phyloP scores from a whole-genome alignment of 1,284 basidiomycete species.

The Ceratobasidium sp. region DNA sequence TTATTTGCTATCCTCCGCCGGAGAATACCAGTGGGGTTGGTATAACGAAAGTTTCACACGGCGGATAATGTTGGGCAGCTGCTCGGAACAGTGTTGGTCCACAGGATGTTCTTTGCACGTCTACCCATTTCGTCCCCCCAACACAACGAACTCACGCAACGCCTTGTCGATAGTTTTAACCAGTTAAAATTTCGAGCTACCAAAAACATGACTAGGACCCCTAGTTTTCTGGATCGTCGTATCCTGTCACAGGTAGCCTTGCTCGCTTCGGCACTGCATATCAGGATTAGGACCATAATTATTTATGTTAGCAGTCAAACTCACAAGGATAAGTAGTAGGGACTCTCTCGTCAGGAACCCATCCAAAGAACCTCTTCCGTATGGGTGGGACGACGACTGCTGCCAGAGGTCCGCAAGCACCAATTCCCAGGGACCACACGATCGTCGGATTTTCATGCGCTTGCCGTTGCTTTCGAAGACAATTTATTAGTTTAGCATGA shows the following conservation, averaged over 20 bases:
- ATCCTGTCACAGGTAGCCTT: constrained; percentile 38
- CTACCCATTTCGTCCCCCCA: neutral
- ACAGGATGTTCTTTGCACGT: neutral
- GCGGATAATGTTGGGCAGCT: too few species aligned
- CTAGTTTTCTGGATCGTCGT: constrained; percentile 38
- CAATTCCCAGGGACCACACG: constrained; percentile 85
- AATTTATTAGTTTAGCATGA: neutral
- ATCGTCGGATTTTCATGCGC: constrained; percentile 93
- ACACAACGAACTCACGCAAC: neutral
- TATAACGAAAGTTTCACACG: neutral
- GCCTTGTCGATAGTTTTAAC: neutral
- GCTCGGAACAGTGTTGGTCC: too few species aligned
- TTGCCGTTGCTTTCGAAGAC: constrained; percentile 64
- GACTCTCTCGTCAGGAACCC: constrained; percentile 72
- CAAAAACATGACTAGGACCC: neutral
- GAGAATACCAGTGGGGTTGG: too few species aligned
- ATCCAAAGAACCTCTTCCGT: constrained; percentile 70
- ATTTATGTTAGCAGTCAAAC: constrained; percentile 48
- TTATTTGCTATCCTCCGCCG: too few species aligned
- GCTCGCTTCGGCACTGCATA: constrained; percentile 40
- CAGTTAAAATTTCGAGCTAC: neutral
- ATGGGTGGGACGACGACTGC: constrained; percentile 81
- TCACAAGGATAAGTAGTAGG: constrained; percentile 87
- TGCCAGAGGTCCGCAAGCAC: constrained; percentile 76
- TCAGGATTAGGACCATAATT: neutral